phyloP scores from a whole-genome alignment of 2,329 filamentous ascomycete genomes.

The Colletotrichum musicola region DNA sequence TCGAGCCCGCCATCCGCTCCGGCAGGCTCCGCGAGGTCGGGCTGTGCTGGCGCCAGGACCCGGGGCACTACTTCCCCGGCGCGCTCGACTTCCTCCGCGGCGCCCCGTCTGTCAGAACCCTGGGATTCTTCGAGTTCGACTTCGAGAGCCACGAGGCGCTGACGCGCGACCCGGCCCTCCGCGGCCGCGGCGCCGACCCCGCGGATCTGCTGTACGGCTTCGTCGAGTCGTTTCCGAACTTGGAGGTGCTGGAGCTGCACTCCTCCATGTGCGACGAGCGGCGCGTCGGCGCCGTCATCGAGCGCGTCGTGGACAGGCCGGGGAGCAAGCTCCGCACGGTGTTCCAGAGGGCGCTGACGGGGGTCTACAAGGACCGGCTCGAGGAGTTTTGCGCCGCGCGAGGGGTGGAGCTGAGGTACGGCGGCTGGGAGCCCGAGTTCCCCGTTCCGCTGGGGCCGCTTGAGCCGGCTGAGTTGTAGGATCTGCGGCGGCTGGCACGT shows the following conservation, averaged over 20 bases:
- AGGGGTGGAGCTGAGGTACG: constrained; percentile 31
- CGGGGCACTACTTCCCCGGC: constrained; percentile 45
- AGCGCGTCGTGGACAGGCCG: constrained; percentile 3
- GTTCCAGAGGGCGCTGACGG: constrained; percentile 33
- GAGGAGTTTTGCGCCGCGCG: constrained; percentile 22
- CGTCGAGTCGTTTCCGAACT: constrained; percentile 39
- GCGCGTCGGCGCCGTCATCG: constrained; percentile 12
- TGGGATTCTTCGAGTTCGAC: constrained; percentile 52
- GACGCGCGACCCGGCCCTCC: constrained; percentile 29
- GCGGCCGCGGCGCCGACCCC: constrained; percentile 22
- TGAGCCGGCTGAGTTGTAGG: background rate
- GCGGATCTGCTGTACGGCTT: constrained; percentile 34
- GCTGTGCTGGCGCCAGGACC: constrained; percentile 39
- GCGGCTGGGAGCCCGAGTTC: constrained; percentile 27
- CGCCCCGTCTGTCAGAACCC: constrained; percentile 47
- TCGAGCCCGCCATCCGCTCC: constrained; percentile 44
- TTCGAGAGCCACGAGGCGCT: constrained; percentile 44
- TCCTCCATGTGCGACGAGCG: constrained; percentile 21
- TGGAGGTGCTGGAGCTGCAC: constrained; percentile 39
- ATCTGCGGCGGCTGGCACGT: background rate
- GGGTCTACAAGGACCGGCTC: constrained; percentile 33
- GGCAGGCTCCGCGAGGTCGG: constrained; percentile 49
- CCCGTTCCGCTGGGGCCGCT: constrained; percentile 28
- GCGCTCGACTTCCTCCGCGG: constrained; percentile 53
- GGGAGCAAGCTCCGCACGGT: constrained; percentile 25